These are phyloP conservation scores for Nemania sp. DNA, from an alignment of 2,329 filamentous ascomycete species.

Conservation along the genomic window DNA sequence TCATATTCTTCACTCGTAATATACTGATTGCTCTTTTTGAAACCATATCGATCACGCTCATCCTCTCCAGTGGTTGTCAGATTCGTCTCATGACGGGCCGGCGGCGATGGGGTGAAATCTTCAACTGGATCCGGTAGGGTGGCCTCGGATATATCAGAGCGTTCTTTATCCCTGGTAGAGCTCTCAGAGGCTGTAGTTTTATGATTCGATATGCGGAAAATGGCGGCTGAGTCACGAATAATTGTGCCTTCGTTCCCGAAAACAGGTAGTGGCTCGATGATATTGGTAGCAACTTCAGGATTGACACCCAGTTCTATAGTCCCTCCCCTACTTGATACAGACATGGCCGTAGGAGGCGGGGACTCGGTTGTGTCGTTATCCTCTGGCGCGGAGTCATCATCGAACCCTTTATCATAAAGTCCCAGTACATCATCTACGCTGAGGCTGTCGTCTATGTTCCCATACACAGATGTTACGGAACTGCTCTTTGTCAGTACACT, in stretches of 20 bases:
- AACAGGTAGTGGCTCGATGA: conserved; percentile 5
- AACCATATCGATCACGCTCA: conserved; percentile 85
- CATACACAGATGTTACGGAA: conserved; percentile 73
- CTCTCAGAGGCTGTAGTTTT: conserved; percentile 51
- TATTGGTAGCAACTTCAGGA: conserved; percentile 44
- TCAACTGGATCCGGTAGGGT: background rate
- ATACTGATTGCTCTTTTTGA: conserved; percentile 87
- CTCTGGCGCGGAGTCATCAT: conserved; percentile 62
- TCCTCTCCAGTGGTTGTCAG: conserved; percentile 61
- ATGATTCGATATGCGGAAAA: conserved; percentile 53
- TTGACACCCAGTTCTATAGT: conserved; percentile 57
- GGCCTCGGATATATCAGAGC: conserved; percentile 12
- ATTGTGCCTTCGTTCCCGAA: conserved; percentile 31
- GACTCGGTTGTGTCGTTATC: conserved; percentile 54
- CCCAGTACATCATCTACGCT: conserved; percentile 77
- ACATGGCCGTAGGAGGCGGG: conserved; percentile 55
- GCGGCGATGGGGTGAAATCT: conserved; percentile 36
- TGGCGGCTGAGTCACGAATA: conserved; percentile 56
- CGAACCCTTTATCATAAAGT: conserved; percentile 75
- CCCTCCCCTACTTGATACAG: conserved; percentile 54
- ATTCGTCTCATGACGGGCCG: conserved; percentile 47
- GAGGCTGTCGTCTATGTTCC: conserved; percentile 60
- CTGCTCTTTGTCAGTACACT: conserved; percentile 85
- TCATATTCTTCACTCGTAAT: conserved; percentile 83
- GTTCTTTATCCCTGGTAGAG: conserved; percentile 4